Conservation (phyloP, 257 asterid species). For the Solanum chmielewskii region DNA sequence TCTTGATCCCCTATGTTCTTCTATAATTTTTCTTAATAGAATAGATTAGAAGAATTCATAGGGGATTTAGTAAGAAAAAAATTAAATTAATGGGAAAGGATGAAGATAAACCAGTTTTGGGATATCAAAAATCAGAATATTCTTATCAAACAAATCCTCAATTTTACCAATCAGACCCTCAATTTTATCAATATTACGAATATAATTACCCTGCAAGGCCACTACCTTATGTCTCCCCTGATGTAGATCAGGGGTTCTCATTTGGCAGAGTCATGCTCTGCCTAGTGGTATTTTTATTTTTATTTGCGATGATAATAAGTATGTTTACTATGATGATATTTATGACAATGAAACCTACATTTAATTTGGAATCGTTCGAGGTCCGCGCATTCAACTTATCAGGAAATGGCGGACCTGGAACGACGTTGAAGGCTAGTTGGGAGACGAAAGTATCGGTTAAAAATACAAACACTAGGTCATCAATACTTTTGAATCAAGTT, state of each 20-base stretch:
- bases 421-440: not conserved
- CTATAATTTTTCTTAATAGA: not conserved
- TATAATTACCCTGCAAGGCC: not conserved
- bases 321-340: not conserved
- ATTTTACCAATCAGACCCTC: not conserved
- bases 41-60: not conserved
- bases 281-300: not conserved
- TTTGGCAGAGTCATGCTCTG: not conserved
- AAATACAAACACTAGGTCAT: not conserved
- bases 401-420: not conserved
- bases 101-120: not conserved
- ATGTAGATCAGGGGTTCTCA: not conserved
- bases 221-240: not conserved
- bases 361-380: not conserved
- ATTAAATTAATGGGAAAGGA: not conserved
- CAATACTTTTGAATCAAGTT: not conserved
- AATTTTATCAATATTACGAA: not conserved
- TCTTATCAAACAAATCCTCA: not conserved
- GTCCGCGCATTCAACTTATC: not conserved
- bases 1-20: not conserved
- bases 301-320: not conserved
- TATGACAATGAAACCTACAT: not conserved
- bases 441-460: not conserved
- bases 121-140: not conserved
- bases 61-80: not conserved